Evolutionary conservation across 495 filamentous ascomycete species (phyloP), one percentile per base, ranked within the genome.

Genomic region (Aspergillus campestris): DNA sequence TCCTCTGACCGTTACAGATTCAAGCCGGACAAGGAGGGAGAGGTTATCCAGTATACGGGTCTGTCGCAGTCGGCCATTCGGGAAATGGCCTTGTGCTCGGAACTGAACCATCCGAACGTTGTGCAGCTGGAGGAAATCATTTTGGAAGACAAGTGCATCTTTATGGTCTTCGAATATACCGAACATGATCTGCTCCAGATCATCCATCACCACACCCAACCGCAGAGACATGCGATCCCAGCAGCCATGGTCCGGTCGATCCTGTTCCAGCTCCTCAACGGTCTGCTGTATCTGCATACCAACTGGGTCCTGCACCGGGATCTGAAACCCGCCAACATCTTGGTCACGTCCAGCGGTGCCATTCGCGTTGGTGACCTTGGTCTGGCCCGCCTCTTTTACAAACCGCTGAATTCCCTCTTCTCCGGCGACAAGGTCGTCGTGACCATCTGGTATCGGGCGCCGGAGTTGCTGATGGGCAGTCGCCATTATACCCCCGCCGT

Each of bases 141-240:
- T 58, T 72, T 99, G 10, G 89, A 99, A 66, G 89, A 94, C 65
- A 97, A 96, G 68, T 96, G 89, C 70, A 99, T 99, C 58, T 97
- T 89, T 66, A 99, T 99, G 87, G 90, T 99, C 13, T 99, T 99
- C 58, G 92, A 97, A 65, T 99, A 95, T 59, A 91, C 90, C 52
- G 92, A 99, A 65, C 92, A 86, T 65, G 92, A 99, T 61, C 72
- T 99, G 34, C 74, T 99, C 7, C 94, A 97, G 64, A 97, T 99
- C 50, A 95, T 99, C 54, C 92, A 99, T 59, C 89, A 96, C 57
- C 92, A 99, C 67, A 91, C 88, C 2, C 87, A 94, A 47, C 85
- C 86, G 10, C 81, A 86, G 9, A 78, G 92, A 37, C 83, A 87
- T 52, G 81, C 86, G 27, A 97, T 98, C 49, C 89, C 89, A 0